Evolutionary conservation across 1,139 yeast genomes (phyloP).

Genomic region (Blastobotrys raffinosifermentans): DNA sequence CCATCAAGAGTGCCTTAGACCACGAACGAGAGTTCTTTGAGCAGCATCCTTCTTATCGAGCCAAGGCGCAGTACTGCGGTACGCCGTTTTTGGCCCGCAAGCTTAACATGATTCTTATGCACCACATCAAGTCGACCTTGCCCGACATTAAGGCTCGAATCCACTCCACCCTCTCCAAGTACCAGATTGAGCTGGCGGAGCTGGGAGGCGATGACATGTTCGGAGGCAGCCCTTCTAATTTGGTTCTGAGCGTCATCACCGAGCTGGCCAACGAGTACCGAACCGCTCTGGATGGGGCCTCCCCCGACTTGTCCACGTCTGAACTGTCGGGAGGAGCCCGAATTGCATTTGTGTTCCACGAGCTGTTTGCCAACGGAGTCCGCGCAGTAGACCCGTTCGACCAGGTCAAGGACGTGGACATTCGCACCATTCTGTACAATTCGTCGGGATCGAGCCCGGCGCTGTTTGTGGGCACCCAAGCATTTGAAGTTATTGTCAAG

Average conservation of each 20-base stretch:
- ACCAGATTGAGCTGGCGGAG: slow-evolving; percentile 67
- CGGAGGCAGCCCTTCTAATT: slow-evolving; percentile 81
- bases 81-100: slow-evolving; percentile 95
- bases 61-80: slow-evolving; percentile 91
- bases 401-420: slow-evolving; percentile 93
- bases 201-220: slow-evolving; percentile 76
- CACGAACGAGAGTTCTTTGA: slow-evolving; percentile 80
- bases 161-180: slow-evolving; percentile 82
- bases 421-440: slow-evolving; percentile 85
- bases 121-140: slow-evolving; percentile 89
- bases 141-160: slow-evolving; percentile 94
- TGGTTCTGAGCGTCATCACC: slow-evolving; percentile 86
- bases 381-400: slow-evolving; percentile 94
- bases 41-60: slow-evolving; percentile 88
- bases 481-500: slow-evolving; percentile 92
- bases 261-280: slow-evolving; percentile 89
- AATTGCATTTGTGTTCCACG: slow-evolving; percentile 95
- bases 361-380: slow-evolving; percentile 88
- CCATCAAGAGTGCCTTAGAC: slow-evolving; percentile 79
- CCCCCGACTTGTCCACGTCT: slow-evolving; percentile 73
- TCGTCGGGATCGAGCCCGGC: slow-evolving; percentile 98
- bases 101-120: slow-evolving; percentile 81
- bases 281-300: slow-evolving; percentile 89
- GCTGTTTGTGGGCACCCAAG: slow-evolving; percentile 93
- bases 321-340: slow-evolving; percentile 96